A percentile compares a stretch with the other conserved stretches of the same genome.
phyloP scores from a whole-genome alignment of 164 flowering plant species.

The Kalanchoe fedtschenkoi region DNA sequence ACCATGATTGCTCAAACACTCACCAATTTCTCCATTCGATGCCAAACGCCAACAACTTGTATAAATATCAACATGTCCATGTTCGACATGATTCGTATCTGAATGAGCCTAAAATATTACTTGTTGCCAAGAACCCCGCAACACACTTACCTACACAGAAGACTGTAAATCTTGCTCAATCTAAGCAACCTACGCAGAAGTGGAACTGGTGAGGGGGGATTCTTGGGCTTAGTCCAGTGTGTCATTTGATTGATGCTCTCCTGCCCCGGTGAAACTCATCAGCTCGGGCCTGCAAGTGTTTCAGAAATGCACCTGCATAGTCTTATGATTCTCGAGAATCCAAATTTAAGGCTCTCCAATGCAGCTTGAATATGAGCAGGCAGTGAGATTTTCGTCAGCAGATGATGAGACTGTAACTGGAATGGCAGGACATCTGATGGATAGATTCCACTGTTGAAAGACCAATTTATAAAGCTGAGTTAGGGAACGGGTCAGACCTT shows the following conservation, averaged over 20 bases:
- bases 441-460: conserved; percentile 42
- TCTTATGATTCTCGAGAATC: conserved; percentile 33
- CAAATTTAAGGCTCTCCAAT: conserved; percentile 21
- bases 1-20: too few relatives aligned
- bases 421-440: conserved; percentile 36
- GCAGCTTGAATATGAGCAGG: conserved; percentile 20
- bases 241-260: neutral
- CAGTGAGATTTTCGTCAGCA: conserved; percentile 2
- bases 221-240: too few relatives aligned
- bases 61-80: too few relatives aligned
- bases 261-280: conserved; percentile 4
- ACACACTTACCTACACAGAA: too few relatives aligned
- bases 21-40: too few relatives aligned
- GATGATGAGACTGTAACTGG: conserved; percentile 11
- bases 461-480: conserved; percentile 1
- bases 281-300: conserved; percentile 18
- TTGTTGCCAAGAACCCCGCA: too few relatives aligned
- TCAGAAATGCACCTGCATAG: conserved; percentile 37
- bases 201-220: too few relatives aligned
- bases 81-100: too few relatives aligned
- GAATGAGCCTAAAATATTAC: too few relatives aligned
- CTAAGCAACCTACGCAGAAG: too few relatives aligned
- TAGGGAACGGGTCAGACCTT: neutral
- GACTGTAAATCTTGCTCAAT: too few relatives aligned
- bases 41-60: too few relatives aligned